phyloP scores from a whole-genome alignment of 306 rosid species.

The Gastrolobium villosum region DNA sequence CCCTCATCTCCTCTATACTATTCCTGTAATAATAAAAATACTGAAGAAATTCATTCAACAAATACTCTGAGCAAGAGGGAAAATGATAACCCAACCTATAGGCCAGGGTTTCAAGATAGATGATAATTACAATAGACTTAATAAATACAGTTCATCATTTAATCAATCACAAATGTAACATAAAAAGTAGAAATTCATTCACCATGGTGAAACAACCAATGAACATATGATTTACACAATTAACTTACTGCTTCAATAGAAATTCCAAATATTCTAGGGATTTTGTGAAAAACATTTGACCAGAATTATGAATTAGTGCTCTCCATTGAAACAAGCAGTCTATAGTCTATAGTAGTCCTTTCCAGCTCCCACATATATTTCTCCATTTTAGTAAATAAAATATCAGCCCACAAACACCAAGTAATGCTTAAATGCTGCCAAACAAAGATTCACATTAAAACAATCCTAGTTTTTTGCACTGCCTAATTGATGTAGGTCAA shows the following conservation, averaged over 20 bases:
- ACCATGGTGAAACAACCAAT: neutral
- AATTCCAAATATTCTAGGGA: neutral
- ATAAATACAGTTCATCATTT: neutral
- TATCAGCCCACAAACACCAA: slow-evolving; percentile 2
- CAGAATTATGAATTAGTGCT: neutral
- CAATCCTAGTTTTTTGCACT: neutral
- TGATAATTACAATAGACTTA: neutral
- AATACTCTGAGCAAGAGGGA: slow-evolving; percentile 6
- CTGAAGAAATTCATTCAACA: neutral
- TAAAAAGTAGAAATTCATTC: slow-evolving; percentile 13
- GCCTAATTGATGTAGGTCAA: too few species aligned
- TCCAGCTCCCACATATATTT: neutral
- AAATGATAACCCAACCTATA: neutral
- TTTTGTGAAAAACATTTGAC: neutral
- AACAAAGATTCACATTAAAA: neutral
- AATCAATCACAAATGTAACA: neutral
- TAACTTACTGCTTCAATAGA: slow-evolving; percentile 7
- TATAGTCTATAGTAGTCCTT: neutral
- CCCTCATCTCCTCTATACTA: neutral
- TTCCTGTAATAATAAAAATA: neutral
- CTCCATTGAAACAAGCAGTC: slow-evolving; percentile 4
- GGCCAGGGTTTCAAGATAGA: slow-evolving; percentile 8
- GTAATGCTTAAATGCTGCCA: neutral
- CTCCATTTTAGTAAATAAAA: neutral
- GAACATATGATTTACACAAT: neutral